Evolutionary conservation across 495 filamentous ascomycete genomes (phyloP).

Genomic region (Penicillium angulare): DNA sequence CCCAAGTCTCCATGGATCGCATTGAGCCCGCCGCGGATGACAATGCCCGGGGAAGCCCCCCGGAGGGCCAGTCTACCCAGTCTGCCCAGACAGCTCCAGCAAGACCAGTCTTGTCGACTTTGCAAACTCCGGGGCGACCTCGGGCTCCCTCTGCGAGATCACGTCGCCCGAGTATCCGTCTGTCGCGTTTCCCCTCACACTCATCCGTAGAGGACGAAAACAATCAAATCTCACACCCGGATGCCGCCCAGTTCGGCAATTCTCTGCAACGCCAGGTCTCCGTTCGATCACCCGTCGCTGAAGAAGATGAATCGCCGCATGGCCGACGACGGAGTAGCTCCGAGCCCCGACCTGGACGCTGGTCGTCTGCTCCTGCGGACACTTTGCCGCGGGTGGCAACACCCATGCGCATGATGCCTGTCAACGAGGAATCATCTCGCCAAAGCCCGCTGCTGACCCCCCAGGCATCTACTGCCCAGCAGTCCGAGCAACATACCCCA

Average conservation of each 20-base stretch:
- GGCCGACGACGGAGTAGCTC: slow-evolving; percentile 47
- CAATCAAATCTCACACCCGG: background rate
- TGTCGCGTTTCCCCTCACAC: slow-evolving; percentile 35
- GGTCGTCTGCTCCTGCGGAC: slow-evolving; percentile 32
- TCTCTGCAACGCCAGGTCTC: slow-evolving; percentile 10
- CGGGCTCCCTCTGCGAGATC: slow-evolving; percentile 20
- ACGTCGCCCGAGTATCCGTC: slow-evolving; percentile 41
- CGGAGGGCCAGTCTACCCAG: slow-evolving; percentile 11
- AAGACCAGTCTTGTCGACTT: slow-evolving; percentile 5
- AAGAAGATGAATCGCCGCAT: slow-evolving; percentile 34
- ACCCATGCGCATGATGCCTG: slow-evolving; percentile 35
- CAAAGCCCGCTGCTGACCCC: slow-evolving; percentile 16
- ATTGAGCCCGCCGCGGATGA: slow-evolving; percentile 37
- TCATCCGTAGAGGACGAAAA: slow-evolving; percentile 19
- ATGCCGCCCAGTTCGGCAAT: slow-evolving; percentile 1
- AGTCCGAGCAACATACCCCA: background rate
- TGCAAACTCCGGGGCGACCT: background rate
- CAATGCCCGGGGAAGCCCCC: slow-evolving; percentile 4
- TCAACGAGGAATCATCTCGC: slow-evolving; percentile 37
- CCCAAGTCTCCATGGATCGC: slow-evolving; percentile 34
- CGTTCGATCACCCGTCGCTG: slow-evolving; percentile 15
- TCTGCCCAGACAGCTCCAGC: slow-evolving; percentile 12
- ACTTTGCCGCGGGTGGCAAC: slow-evolving; percentile 31
- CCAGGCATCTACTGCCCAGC: background rate
- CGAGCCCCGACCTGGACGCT: slow-evolving; percentile 43